Evolutionary conservation across 768 basidiomycete genomes (phyloP).

Genomic region (Mycena chlorophos): DNA sequence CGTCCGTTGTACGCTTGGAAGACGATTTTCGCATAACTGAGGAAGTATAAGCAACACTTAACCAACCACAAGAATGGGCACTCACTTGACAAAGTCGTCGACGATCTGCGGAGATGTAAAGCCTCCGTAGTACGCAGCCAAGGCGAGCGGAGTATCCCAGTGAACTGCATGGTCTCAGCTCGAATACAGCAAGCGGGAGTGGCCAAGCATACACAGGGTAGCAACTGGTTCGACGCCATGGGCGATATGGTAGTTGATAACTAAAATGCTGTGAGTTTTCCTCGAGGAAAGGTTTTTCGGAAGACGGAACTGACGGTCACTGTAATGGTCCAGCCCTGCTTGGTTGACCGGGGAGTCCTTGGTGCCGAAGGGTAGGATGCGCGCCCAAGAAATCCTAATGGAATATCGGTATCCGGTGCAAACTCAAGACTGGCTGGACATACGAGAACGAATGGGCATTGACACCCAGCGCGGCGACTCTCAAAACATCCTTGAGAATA

Average conservation of each 20-base stretch:
- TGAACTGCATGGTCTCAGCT: conserved; percentile 36
- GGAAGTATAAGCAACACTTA: neutral
- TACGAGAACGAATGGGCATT: conserved; percentile 57
- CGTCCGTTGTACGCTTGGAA: conserved; percentile 50
- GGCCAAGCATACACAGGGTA: conserved; percentile 44
- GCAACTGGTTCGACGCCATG: conserved; percentile 46
- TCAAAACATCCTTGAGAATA: conserved; percentile 35
- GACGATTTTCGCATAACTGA: conserved; percentile 49
- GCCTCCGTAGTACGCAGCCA: conserved; percentile 51
- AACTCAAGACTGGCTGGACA: neutral
- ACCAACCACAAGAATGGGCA: neutral
- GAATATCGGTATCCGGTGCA: neutral
- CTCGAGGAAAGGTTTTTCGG: neutral
- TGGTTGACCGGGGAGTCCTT: conserved; percentile 52
- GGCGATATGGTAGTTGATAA: conserved; percentile 46
- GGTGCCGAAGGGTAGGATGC: conserved; percentile 51
- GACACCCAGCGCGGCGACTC: conserved; percentile 51
- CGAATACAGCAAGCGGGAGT: neutral
- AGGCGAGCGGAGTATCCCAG: conserved; percentile 50
- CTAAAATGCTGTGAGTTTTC: conserved; percentile 23
- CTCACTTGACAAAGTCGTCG: conserved; percentile 49
- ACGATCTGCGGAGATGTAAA: conserved; percentile 48
- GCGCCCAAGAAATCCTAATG: conserved; percentile 50
- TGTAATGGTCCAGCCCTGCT: conserved; percentile 45
- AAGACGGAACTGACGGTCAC: conserved; percentile 34